Evolutionary conservation across 441 rosid genomes (phyloP), one percentile per base, ranked within the genome.

Genomic region (Viola pubescens): DNA sequence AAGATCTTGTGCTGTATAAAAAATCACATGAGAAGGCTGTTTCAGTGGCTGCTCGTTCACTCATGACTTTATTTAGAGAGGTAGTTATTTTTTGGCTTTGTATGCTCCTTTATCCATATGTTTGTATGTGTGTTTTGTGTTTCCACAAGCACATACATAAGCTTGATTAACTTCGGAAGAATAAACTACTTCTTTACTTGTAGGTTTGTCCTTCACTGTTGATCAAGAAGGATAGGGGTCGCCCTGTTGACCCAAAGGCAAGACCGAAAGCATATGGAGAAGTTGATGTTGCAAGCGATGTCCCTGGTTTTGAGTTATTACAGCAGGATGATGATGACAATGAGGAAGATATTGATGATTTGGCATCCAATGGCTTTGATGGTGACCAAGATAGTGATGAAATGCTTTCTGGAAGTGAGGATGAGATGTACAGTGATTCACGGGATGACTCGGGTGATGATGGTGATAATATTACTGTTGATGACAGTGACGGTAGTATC

Each of bases 151-250:
- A 44, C 57, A 19, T 51, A 10, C 40, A 16, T 19, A 10, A 7
- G 42, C 47, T 19, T 51, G 10, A 4, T 8, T 16, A 38, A 11
- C 59, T 65, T 50, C 37, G 41, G 64, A 34, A 54, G 40, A 42
- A 14, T 62, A 6, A 44, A 26, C 58, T 61, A 38, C 42, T 62
- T 72, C 64, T 6, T 40, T 70, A 67, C 54, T 64, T 74, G 43
- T 64, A 92, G 98, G 68, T 92, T 63, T 89, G 89, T 68, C 98
- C 98, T 48, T 81, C 92, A 8, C 81, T 92, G 72, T 81, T 89
- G 59, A 80, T 85, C 69, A 92, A 90, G 77, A 89, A 92, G 77
- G 98, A 92, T 74, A 84, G 97, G 46, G 98, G 98, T 40, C 92
- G 97, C 52, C 91, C 89, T 37, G 68, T 55, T 62, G 81, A 87